Conservation (phyloP, 371 early-diverging fungal species). For the Lichtheimia hyalospora region DNA sequence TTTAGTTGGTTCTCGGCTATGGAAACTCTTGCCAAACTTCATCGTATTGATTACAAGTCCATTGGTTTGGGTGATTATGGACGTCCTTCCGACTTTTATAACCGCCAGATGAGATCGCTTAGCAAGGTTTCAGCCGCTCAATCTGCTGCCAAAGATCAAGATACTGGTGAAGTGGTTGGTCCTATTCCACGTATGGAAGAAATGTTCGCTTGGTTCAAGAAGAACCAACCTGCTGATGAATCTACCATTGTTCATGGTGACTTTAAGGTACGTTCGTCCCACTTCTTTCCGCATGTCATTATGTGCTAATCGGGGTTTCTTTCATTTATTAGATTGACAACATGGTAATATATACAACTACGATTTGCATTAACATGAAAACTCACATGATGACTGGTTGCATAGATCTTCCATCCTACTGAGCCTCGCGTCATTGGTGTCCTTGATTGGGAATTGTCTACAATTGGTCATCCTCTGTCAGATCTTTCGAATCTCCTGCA, state of each 20-base stretch:
- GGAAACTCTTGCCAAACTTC: slow-evolving; percentile 77
- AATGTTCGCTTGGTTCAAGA: slow-evolving; percentile 74
- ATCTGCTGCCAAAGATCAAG: slow-evolving; percentile 60
- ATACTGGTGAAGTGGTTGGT: slow-evolving; percentile 61
- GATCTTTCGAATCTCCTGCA: slow-evolving; percentile 88
- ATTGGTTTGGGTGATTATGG: slow-evolving; percentile 80
- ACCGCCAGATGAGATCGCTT: slow-evolving; percentile 78
- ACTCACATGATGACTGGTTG: slow-evolving; percentile 12
- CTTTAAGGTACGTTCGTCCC: slow-evolving; percentile 59
- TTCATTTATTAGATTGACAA: slow-evolving; percentile 14
- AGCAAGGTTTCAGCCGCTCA: slow-evolving; percentile 69
- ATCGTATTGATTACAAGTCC: slow-evolving; percentile 63
- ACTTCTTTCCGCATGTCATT: too few species aligned
- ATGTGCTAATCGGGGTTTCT: too few species aligned
- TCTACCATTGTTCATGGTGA: slow-evolving; percentile 90
- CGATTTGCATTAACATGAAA: neutral
- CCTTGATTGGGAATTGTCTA: slow-evolving; percentile 96
- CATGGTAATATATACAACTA: slow-evolving; percentile 14
- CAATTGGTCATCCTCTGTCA: slow-evolving; percentile 91
- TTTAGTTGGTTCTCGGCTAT: slow-evolving; percentile 72
- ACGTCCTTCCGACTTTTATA: slow-evolving; percentile 69
- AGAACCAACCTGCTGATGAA: slow-evolving; percentile 68
- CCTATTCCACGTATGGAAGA: slow-evolving; percentile 68
- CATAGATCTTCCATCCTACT: slow-evolving; percentile 74
- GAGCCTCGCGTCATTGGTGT: slow-evolving; percentile 83